phyloP scores from a whole-genome alignment of 2,329 filamentous ascomycete genomes.

The Penicillium fuscoglaucum region DNA sequence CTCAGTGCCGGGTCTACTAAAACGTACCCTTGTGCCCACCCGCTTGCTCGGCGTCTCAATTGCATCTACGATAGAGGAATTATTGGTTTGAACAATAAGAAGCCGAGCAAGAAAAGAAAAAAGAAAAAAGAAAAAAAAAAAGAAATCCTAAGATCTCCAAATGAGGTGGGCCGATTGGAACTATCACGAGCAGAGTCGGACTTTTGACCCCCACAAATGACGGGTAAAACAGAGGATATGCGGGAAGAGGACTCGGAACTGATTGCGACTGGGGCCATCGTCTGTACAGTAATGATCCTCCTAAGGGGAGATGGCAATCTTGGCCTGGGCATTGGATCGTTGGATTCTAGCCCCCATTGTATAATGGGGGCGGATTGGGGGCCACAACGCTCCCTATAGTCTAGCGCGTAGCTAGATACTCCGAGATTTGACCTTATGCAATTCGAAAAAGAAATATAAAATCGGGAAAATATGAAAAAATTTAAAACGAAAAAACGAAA shows the following conservation, averaged over 20 bases:
- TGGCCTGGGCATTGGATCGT: constrained; percentile 11
- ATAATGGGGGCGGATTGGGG: constrained; percentile 27
- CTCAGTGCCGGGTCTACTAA: constrained; percentile 10
- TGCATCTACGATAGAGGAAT: constrained; percentile 9
- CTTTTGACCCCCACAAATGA: constrained; percentile 27
- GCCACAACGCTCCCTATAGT: constrained; percentile 19
- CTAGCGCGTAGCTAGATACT: neutral
- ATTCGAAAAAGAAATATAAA: neutral
- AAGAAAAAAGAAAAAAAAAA: neutral
- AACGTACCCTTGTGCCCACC: constrained; percentile 11
- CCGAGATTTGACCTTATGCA: neutral
- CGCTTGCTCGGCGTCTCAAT: constrained; percentile 11
- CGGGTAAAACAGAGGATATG: constrained; percentile 20
- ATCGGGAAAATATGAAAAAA: neutral
- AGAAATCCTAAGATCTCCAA: constrained; percentile 21
- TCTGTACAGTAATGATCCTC: constrained; percentile 24
- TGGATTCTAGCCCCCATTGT: constrained; percentile 24
- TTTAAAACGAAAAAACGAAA: too few relatives aligned
- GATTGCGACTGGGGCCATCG: constrained; percentile 22
- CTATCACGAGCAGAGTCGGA: constrained; percentile 14
- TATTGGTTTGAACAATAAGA: constrained; percentile 13
- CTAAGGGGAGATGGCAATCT: constrained; percentile 16
- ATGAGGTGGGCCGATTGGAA: constrained; percentile 20
- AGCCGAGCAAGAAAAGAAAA: constrained; percentile 8
- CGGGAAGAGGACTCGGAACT: constrained; percentile 13